Percentiles rank a stretch among this genome's conserved stretches.
phyloP scores from a whole-genome alignment of 2,329 filamentous ascomycete species.

The Diaporthe sp. region DNA sequence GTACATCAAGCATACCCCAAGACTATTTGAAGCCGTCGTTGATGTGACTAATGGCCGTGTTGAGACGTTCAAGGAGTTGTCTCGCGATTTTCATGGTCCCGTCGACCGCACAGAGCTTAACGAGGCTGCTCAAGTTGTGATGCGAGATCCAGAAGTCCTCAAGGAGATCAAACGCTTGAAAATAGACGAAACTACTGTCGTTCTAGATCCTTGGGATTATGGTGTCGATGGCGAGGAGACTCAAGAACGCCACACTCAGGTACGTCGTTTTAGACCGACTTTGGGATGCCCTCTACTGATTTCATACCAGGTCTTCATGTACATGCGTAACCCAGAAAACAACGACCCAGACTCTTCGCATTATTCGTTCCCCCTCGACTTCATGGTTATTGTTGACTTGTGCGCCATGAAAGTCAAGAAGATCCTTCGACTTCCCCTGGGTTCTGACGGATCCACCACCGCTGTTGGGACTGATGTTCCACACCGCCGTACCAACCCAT shows the following conservation, averaged over 20 bases:
- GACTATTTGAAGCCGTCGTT: neutral
- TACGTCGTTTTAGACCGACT: neutral
- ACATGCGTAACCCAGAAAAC: neutral
- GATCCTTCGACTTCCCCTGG: neutral
- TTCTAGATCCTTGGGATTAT: neutral
- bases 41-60: no score
- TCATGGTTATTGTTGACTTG: neutral
- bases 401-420: neutral
- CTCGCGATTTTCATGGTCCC: neutral
- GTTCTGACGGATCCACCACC: neutral
- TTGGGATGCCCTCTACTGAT: neutral
- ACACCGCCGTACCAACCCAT: neutral
- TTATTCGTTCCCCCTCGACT: neutral
- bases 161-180: conserved; percentile 1
- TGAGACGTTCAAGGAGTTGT: no score
- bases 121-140: neutral
- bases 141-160: neutral
- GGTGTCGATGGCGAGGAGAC: neutral
- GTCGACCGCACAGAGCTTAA: neutral
- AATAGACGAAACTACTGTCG: neutral
- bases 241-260: neutral
- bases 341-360: neutral
- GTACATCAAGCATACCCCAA: conserved; percentile 1
- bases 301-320: neutral
- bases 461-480: neutral